Evolutionary conservation across 208 protist species (phyloP).

Genomic region (Baffinella frigidus): DNA sequence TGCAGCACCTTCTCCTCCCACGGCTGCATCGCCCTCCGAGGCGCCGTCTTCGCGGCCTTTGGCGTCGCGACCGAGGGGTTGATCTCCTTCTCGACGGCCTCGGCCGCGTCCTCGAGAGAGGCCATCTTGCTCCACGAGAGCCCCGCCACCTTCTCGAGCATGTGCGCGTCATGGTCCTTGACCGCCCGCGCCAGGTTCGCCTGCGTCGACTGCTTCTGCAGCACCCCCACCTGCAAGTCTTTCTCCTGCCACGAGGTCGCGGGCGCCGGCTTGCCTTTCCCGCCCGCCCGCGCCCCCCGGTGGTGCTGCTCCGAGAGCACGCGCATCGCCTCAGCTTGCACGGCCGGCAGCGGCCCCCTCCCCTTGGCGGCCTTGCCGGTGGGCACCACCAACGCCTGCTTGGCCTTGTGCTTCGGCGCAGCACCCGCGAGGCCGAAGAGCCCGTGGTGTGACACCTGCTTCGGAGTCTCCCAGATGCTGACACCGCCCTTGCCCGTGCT

Average conservation of each 20-base stretch:
- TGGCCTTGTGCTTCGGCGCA: neutral
- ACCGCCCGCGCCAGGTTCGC: neutral
- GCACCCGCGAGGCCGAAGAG: neutral
- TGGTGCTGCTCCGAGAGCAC: neutral
- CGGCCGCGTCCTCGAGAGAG: neutral
- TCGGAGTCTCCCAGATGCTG: constrained; percentile 44
- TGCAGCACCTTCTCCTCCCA: constrained; percentile 23
- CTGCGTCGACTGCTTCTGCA: neutral
- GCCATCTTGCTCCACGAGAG: neutral
- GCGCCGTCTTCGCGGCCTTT: neutral
- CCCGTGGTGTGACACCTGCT: neutral
- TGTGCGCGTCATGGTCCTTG: no score
- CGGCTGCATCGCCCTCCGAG: neutral
- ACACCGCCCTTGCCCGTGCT: neutral
- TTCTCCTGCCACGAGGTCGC: neutral
- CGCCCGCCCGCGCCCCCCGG: no score
- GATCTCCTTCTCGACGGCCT: neutral
- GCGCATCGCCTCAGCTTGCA: neutral
- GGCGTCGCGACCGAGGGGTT: neutral
- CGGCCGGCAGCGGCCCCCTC: neutral
- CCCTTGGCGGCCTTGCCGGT: neutral
- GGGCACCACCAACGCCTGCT: neutral
- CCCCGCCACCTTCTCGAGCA: neutral
- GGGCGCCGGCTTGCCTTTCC: no score
- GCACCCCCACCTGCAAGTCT: neutral